Percentiles rank a stretch among this genome's conserved stretches.
Evolutionary conservation across 495 filamentous ascomycete genomes (phyloP).

Genomic region (Podospora tetraspora): DNA sequence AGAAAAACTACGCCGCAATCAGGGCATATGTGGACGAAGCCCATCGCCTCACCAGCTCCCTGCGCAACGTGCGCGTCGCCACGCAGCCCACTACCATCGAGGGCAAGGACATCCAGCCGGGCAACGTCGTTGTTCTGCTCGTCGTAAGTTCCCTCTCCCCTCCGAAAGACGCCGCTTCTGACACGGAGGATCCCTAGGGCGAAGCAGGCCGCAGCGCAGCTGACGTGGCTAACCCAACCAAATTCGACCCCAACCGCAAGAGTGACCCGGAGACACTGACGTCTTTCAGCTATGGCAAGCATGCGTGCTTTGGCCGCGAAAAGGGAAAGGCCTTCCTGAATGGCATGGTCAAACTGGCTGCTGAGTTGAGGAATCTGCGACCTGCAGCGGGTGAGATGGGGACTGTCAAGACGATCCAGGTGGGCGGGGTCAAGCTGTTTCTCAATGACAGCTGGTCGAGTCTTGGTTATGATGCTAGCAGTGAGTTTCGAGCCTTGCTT

Average conservation of each 20-base stretch:
- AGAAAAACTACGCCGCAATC: constrained; percentile 26
- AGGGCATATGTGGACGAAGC: constrained; percentile 30
- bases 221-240: constrained; percentile 13
- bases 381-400: constrained; percentile 37
- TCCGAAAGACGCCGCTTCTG: not conserved
- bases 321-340: constrained; percentile 23
- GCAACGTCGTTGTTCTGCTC: constrained; percentile 26
- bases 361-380: constrained; percentile 33
- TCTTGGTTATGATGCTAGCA: constrained; percentile 30
- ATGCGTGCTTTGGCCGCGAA: constrained; percentile 30
- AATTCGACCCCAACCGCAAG: constrained; percentile 19
- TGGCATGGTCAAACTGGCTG: constrained; percentile 30
- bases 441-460: constrained; percentile 40
- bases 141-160: constrained; percentile 22
- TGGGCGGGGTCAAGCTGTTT: constrained; percentile 30
- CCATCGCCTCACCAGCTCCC: constrained; percentile 27
- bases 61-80: constrained; percentile 28
- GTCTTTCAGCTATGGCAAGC: constrained; percentile 30
- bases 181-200: constrained; percentile 16
- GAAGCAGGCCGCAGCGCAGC: constrained; percentile 25
- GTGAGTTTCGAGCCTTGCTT: constrained; percentile 13
- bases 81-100: constrained; percentile 22
- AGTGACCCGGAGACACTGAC: constrained; percentile 2
- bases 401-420: constrained; percentile 29
- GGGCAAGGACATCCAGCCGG: constrained; percentile 24